phyloP scores from a whole-genome alignment of 2,329 filamentous ascomycete genomes.

The Volutella citrinella region DNA sequence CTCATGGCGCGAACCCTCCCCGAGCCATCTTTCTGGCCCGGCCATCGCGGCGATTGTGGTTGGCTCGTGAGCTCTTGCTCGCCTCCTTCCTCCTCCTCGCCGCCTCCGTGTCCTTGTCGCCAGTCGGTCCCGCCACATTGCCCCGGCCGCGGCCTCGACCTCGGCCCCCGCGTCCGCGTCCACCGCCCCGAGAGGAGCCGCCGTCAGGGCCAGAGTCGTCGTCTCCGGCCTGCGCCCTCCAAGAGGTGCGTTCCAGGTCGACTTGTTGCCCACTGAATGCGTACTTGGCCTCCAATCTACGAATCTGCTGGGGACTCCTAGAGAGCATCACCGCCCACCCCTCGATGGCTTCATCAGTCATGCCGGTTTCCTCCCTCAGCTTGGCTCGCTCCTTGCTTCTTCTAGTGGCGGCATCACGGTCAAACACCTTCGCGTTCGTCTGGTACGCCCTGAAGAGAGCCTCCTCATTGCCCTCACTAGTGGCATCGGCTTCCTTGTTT shows the following conservation, averaged over 20 bases:
- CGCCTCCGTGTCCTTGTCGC: conserved; percentile 68
- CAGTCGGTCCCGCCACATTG: conserved; percentile 61
- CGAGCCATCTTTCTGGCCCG: conserved; percentile 64
- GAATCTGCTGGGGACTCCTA: conserved; percentile 66
- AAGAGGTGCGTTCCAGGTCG: conserved; percentile 64
- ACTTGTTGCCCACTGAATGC: conserved; percentile 65
- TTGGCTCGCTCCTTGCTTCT: conserved; percentile 59
- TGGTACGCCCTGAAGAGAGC: conserved; percentile 71
- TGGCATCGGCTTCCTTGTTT: conserved; percentile 50
- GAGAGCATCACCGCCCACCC: conserved; percentile 88
- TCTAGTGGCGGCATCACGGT: conserved; percentile 67
- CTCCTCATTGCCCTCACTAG: conserved; percentile 61
- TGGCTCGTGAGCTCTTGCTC: conserved; percentile 76
- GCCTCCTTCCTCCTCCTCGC: conserved; percentile 77
- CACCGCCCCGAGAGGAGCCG: conserved; percentile 42
- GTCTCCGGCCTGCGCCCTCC: conserved; percentile 54
- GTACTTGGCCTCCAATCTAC: conserved; percentile 68
- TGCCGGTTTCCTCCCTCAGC: conserved; percentile 72
- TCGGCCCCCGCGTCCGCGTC: conserved; percentile 44
- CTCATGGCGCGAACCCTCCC: conserved; percentile 37
- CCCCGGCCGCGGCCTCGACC: conserved; percentile 51
- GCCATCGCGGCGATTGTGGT: conserved; percentile 79
- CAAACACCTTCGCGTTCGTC: conserved; percentile 62
- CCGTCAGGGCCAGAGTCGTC: conserved; percentile 54
- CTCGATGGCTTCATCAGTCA: conserved; percentile 93